Evolutionary conservation across 225 moss, liverwort and hornwort species (phyloP), one percentile per base, ranked within the genome.

Genomic region (Pseudisothecium myosuroides): DNA sequence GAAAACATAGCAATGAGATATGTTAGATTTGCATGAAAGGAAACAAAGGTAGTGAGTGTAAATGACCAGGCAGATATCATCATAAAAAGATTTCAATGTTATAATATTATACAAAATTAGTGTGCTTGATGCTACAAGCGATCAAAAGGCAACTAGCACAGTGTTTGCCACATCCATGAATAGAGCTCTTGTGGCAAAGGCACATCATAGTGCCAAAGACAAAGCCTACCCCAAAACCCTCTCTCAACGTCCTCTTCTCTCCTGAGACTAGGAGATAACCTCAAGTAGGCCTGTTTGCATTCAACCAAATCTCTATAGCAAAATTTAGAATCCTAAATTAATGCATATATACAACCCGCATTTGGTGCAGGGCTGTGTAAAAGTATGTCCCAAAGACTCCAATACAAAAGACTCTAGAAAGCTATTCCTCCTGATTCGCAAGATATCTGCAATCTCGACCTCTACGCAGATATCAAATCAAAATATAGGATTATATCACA

Each of bases 101-200:
- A 65, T 76, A 74, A 83, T 74, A 92, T 39, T 80, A 89, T 86
- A 90, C 93, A 93, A 89, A 90, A 88, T 86, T 75, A 92, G 93
- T 83, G 93, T 85, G 90, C 80, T 88, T 83, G 64, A 86, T 64
- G 76, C 77, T 83, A 64, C 80, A 88, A 72, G 62, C 81, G 28
- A 78, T 79, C 81, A n/a, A 58, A 77, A 59, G 55, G 60, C 76
- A 82, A 36, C 50, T 43, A 83, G 56, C 78, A 60, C 63, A 66
- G 47, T 41, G 63, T 65, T 87, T 79, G 86, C 66, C 83, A 66
- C 74, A 89, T 72, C 65, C 37, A 63, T 78, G 79, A 75, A 61
- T 55, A 55, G 24, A 88, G 41, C 39, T 82, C 76, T 78, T 34
- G 73, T 45, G 28, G 71, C 89, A 8, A 65, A 55, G 74, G 69